Conservation (phyloP, 75 land plant species). For the Pinus taeda region DNA sequence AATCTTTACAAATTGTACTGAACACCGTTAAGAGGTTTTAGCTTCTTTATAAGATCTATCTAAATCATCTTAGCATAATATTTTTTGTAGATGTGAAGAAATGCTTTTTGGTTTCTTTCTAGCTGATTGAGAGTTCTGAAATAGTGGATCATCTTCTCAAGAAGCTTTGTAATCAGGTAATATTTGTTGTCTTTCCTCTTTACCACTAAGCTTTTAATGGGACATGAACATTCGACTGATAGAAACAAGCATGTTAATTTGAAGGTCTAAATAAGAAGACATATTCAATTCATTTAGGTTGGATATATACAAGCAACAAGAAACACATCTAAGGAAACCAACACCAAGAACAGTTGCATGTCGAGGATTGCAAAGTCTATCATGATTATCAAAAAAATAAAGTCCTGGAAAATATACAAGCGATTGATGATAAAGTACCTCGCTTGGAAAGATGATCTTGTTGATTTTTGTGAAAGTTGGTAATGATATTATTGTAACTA, state of each 20-base stretch:
- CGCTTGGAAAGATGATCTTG: no score
- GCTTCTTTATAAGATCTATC: not conserved
- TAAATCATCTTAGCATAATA: not conserved
- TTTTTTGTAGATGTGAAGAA: not conserved
- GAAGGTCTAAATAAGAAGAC: not conserved
- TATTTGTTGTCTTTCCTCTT: not conserved
- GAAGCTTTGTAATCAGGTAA: not conserved
- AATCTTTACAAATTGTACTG: not conserved
- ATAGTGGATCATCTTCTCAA: not conserved
- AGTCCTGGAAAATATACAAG: no score
- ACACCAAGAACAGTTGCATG: no score
- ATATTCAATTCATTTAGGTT: not conserved
- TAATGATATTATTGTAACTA: no score
- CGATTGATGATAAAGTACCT: no score
- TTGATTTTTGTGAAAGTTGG: no score
- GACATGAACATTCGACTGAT: not conserved
- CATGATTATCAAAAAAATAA: no score
- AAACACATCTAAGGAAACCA: not conserved
- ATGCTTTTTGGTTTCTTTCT: not conserved
- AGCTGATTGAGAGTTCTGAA: not conserved
- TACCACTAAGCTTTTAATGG: not conserved
- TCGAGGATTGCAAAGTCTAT: no score
- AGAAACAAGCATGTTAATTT: slow-evolving; percentile 3
- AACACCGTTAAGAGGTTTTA: not conserved
- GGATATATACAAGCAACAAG: not conserved